Evolutionary conservation across 2,329 filamentous ascomycete species (phyloP).

Genomic region (Trichoderma atroviride): DNA sequence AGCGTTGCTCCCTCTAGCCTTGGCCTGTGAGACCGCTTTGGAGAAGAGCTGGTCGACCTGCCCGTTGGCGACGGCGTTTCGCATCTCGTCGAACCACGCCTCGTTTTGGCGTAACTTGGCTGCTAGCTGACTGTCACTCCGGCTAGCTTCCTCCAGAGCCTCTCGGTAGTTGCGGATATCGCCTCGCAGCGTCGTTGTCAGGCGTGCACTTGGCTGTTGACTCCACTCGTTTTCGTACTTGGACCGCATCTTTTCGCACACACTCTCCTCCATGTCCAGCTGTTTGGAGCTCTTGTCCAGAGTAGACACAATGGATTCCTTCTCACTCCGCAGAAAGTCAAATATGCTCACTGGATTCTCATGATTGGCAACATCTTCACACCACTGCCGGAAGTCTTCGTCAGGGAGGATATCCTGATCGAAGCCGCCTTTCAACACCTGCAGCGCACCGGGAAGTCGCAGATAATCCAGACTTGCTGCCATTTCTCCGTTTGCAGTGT

Average conservation of each 20-base stretch:
- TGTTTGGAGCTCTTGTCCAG: conserved; percentile 84
- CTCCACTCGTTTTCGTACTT: conserved; percentile 97
- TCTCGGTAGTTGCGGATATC: conserved; percentile 88
- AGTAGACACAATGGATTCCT: conserved; percentile 69
- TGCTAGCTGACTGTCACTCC: conserved; percentile 82
- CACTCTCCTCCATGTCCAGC: conserved; percentile 93
- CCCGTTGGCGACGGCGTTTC: conserved; percentile 80
- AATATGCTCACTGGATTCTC: conserved; percentile 79
- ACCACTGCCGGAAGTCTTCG: conserved; percentile 92
- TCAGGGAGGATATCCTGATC: conserved; percentile 88
- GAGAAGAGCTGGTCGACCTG: conserved; percentile 90
- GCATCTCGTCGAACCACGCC: conserved; percentile 92
- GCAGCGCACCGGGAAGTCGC: conserved; percentile 83
- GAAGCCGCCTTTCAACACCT: conserved; percentile 89
- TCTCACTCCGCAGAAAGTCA: conserved; percentile 75
- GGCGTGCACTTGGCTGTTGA: conserved; percentile 87
- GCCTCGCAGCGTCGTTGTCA: conserved; percentile 83
- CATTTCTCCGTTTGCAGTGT: conserved; percentile 93
- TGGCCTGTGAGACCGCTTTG: conserved; percentile 77
- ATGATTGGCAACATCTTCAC: conserved; percentile 85
- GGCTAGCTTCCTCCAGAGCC: conserved; percentile 84
- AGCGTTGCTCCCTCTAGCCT: conserved; percentile 63
- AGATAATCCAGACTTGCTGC: conserved; percentile 92
- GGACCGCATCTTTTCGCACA: conserved; percentile 98
- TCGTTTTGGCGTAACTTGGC: conserved; percentile 84